Base-by-base conservation (phyloP, 2,329 filamentous ascomycete species). In the Sphaceloma murrayae region DNA sequence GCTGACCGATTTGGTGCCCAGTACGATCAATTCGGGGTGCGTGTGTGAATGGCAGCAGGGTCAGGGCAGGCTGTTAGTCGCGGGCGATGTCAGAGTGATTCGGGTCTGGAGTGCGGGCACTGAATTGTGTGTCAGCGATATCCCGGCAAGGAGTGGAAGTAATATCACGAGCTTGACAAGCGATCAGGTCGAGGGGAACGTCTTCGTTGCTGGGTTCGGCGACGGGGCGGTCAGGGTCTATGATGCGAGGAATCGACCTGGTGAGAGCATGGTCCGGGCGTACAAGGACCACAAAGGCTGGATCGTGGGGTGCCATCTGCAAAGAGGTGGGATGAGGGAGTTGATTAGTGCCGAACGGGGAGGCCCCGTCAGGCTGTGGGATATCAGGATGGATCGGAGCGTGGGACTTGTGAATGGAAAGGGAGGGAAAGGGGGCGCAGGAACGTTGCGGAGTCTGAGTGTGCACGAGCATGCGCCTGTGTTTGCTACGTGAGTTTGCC, bases 11-110 rank as follows among this genome's bases (percentile, higher is more conserved):
- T 82, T 96, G 59, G 83, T 96, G 4, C 86, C 88, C 3, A 94
- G 85, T 61, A 54, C 55, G 26, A 82, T 88, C 57, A 94, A 94
- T 61, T 88, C 88, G 1, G 91, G 91, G 16, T 82, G 98, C 65
- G 89, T 96, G 18, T 93, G 96, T 59, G 89, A 98, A 62, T 98
- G 91, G 91, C 89, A 96, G 61, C 91, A 98, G 65, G 88, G 93
- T n/a, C 85, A 86, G 53, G 91, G 91, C 5, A 85, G 86, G 49
- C 81, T 94, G 5, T 73, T 98, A n/a, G 91, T 96, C 22, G 91
- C 91, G 8, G 91, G 91, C 33, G 91, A 98, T 60, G 86, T 95
- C 44, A 85, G 91, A 47, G 85, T 95, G 24, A 95, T 98, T 54
- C 77, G 88, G 26, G 85, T 96, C 24, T 98, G 91, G 91, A 91